Conservation (phyloP, 495 filamentous ascomycete genomes). For the Talaromyces ruber region DNA sequence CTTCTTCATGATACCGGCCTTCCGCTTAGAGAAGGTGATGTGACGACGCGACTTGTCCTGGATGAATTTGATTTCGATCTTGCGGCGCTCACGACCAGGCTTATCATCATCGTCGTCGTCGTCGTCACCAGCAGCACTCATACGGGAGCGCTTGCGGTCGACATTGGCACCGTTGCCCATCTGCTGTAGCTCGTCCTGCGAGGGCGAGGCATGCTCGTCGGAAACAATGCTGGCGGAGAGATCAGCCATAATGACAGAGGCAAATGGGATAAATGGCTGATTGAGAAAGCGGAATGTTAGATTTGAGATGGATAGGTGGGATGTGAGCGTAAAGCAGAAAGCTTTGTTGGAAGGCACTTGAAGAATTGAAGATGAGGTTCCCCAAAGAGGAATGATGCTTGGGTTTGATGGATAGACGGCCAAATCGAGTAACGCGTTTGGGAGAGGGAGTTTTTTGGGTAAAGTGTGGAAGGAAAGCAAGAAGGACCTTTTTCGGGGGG, state of each 20-base stretch:
- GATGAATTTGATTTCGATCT: slow-evolving; percentile 99
- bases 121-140: slow-evolving; percentile 72
- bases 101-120: slow-evolving; percentile 99
- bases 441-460: slow-evolving; percentile 14
- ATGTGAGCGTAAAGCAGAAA: slow-evolving; percentile 6
- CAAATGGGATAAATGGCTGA: neutral
- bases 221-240: slow-evolving; percentile 30
- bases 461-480: slow-evolving; percentile 9
- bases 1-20: slow-evolving; percentile 99
- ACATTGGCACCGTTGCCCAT: slow-evolving; percentile 42
- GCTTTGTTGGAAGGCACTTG: slow-evolving; percentile 4
- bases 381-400: slow-evolving; percentile 43
- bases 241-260: slow-evolving; percentile 27
- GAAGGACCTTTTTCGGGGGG: slow-evolving; percentile 1
- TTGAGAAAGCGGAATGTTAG: neutral
- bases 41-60: slow-evolving; percentile 99
- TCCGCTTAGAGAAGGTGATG: slow-evolving; percentile 99
- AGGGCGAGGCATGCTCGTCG: slow-evolving; percentile 40
- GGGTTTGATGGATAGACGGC: slow-evolving; percentile 27
- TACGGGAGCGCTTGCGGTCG: slow-evolving; percentile 83
- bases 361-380: slow-evolving; percentile 15
- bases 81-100: slow-evolving; percentile 94
- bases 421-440: slow-evolving; percentile 48
- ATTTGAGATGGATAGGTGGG: neutral
- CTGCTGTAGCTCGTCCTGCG: slow-evolving; percentile 44